A percentile compares a stretch with the other conserved stretches of the same genome.
phyloP scores from a whole-genome alignment of 2,329 filamentous ascomycete species.

The Colletotrichum melonis region DNA sequence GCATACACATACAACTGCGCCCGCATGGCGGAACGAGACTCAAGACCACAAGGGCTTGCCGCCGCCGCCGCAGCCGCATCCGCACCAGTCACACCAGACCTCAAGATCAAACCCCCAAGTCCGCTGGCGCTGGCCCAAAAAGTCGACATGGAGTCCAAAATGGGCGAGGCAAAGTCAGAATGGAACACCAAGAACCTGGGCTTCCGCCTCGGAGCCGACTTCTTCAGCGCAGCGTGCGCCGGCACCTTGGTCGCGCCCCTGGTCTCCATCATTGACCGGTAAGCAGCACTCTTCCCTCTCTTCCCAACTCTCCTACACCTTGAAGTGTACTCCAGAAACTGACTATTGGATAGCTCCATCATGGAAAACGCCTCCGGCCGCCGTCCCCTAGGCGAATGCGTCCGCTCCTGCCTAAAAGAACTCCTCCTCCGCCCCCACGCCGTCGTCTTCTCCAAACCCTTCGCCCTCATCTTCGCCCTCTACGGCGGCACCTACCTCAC shows the following conservation, averaged over 20 bases:
- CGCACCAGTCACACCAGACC: slow-evolving; percentile 23
- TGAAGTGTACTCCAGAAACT: neutral
- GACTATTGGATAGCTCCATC: slow-evolving; percentile 66
- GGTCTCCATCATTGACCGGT: slow-evolving; percentile 91
- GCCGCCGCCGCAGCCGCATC: neutral
- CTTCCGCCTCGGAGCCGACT: slow-evolving; percentile 74
- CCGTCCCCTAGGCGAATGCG: slow-evolving; percentile 66
- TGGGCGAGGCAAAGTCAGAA: slow-evolving; percentile 29
- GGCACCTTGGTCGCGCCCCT: slow-evolving; percentile 83
- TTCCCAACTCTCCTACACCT: too few relatives aligned
- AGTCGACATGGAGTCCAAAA: slow-evolving; percentile 36
- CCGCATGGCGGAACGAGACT: slow-evolving; percentile 31
- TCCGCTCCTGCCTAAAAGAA: slow-evolving; percentile 67
- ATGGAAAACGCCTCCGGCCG: slow-evolving; percentile 85
- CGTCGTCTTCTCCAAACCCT: slow-evolving; percentile 73
- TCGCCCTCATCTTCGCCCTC: slow-evolving; percentile 76
- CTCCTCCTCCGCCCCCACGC: slow-evolving; percentile 70
- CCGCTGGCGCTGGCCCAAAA: slow-evolving; percentile 46
- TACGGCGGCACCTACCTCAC: slow-evolving; percentile 93
- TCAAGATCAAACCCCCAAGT: slow-evolving; percentile 42
- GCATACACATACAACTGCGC: neutral
- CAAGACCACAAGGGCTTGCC: slow-evolving; percentile 32
- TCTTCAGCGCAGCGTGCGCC: slow-evolving; percentile 75
- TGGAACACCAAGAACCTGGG: slow-evolving; percentile 85
- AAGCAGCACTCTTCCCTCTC: slow-evolving; percentile 33